Conservation (phyloP, 2,329 filamentous ascomycete genomes). For the Graphilbum fragrans region DNA sequence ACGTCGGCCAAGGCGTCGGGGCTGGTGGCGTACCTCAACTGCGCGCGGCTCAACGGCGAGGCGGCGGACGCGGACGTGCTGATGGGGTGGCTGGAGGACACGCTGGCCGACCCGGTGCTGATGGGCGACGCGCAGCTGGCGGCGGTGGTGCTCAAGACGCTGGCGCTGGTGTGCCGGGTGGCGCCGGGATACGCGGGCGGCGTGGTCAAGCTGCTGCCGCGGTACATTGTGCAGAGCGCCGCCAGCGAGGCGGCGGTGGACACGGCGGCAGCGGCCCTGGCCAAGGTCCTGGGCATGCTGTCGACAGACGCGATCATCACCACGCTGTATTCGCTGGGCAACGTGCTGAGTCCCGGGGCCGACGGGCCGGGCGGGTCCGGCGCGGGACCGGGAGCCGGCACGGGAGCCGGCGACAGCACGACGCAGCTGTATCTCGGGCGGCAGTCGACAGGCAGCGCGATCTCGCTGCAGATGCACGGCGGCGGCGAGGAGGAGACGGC, state of each 20-base stretch:
- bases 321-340: slow-evolving; percentile 91
- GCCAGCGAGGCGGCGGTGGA: slow-evolving; percentile 54
- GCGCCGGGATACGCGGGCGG: slow-evolving; percentile 61
- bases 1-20: slow-evolving; percentile 77
- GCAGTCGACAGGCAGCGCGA: slow-evolving; percentile 59
- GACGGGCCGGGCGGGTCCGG: slow-evolving; percentile 22
- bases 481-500: slow-evolving; percentile 69
- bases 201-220: slow-evolving; percentile 67
- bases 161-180: slow-evolving; percentile 70
- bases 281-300: slow-evolving; percentile 66
- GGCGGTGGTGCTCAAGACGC: slow-evolving; percentile 63
- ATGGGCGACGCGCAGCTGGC: slow-evolving; percentile 73
- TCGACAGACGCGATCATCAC: slow-evolving; percentile 92
- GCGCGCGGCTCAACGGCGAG: slow-evolving; percentile 69
- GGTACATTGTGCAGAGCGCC: slow-evolving; percentile 77
- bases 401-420: slow-evolving; percentile 13
- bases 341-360: slow-evolving; percentile 67
- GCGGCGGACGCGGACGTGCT: slow-evolving; percentile 68
- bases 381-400: slow-evolving; percentile 9
- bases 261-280: slow-evolving; percentile 74
- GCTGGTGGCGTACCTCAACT: slow-evolving; percentile 75
- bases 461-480: slow-evolving; percentile 64
- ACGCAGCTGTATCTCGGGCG: slow-evolving; percentile 38
- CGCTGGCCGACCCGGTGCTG: slow-evolving; percentile 64
- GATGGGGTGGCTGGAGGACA: slow-evolving; percentile 75